Conservation (phyloP, 345 rosid genomes). For the Streptanthus diversifolius region DNA sequence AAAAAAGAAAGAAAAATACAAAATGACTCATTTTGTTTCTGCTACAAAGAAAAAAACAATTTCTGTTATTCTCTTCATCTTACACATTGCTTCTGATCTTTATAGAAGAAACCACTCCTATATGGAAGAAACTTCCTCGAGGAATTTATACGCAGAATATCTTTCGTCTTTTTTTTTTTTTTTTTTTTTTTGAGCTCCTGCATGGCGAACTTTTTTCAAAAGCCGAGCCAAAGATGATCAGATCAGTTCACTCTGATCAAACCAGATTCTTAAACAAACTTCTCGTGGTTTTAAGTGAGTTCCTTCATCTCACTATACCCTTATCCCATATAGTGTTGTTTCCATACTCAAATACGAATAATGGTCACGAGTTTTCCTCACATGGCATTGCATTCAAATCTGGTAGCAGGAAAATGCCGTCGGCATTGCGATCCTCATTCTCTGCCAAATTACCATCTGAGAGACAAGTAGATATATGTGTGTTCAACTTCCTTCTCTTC, state of each 20-base stretch:
- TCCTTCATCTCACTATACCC: slow-evolving; percentile 29
- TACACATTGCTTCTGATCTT: slow-evolving; percentile 19
- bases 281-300: slow-evolving; percentile 1
- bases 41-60: neutral
- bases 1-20: too few relatives aligned
- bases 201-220: neutral
- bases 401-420: slow-evolving; percentile 47
- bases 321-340: slow-evolving; percentile 34
- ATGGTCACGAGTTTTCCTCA: slow-evolving; percentile 37
- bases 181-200: neutral
- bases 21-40: neutral
- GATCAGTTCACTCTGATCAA: slow-evolving; percentile 11
- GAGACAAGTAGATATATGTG: neutral
- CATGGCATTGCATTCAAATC: slow-evolving; percentile 76
- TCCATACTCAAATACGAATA: slow-evolving; percentile 18
- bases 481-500: slow-evolving; percentile 46
- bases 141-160: neutral
- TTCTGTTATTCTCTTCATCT: neutral
- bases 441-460: neutral
- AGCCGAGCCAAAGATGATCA: slow-evolving; percentile 20
- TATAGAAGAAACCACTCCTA: neutral
- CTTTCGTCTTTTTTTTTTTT: neutral
- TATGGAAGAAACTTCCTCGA: slow-evolving; percentile 1
- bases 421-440: neutral
- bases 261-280: slow-evolving; percentile 7